Evolutionary conservation across 306 rosid species (phyloP).

Genomic region (Dryas drummondii): DNA sequence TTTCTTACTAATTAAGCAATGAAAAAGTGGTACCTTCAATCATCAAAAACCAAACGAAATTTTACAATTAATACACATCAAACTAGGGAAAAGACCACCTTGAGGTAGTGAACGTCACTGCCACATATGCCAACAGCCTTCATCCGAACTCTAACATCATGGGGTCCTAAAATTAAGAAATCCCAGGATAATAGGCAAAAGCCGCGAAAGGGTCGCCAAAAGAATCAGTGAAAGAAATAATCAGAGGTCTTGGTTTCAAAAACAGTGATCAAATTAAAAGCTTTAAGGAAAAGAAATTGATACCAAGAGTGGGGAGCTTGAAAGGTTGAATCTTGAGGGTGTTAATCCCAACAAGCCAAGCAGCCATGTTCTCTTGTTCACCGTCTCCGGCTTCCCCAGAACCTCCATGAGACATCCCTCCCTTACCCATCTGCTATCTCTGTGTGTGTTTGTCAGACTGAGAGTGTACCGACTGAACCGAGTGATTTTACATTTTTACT

Average conservation of each 20-base stretch:
- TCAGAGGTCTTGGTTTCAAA: neutral
- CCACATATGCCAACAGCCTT: conserved; percentile 98
- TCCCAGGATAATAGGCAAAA: too few relatives aligned
- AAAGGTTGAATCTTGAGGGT: conserved; percentile 83
- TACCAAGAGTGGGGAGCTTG: conserved; percentile 77
- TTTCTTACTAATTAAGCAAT: too few relatives aligned
- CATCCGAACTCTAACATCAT: conserved; percentile 70
- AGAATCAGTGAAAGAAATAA: neutral
- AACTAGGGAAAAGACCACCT: conserved; percentile 33
- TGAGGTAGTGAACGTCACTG: conserved; percentile 91
- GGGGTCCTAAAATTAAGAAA: conserved; percentile 51
- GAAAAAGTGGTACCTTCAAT: neutral
- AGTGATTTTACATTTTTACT: too few relatives aligned
- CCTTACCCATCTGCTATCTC: conserved; percentile 61
- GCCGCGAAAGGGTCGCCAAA: neutral
- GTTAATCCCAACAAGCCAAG: conserved; percentile 78
- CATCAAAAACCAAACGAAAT: neutral
- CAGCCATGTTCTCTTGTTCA: conserved; percentile 76
- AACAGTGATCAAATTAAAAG: neutral
- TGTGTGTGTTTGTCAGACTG: neutral
- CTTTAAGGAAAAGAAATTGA: neutral
- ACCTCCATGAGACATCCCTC: conserved; percentile 58
- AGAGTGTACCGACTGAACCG: neutral
- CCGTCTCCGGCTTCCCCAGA: conserved; percentile 2
- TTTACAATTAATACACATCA: neutral